A percentile compares a stretch with the other conserved stretches of the same genome.
Conservation (phyloP, 2,329 filamentous ascomycete species). For the Fusarium sp. region DNA sequence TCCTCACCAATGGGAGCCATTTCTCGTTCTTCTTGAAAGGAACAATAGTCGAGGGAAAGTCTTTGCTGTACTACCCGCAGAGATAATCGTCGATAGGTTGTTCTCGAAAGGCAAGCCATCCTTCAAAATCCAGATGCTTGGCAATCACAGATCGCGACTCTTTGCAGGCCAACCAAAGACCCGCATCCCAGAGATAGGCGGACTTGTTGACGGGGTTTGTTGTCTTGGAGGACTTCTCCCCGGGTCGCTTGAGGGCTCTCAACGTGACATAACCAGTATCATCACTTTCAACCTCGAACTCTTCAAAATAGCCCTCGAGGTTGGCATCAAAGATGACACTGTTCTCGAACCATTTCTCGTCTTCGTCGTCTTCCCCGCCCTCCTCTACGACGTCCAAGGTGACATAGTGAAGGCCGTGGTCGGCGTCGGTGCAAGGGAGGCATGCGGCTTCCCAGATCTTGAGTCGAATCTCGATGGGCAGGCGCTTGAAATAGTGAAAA, state of each 20-base stretch:
- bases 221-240: no score
- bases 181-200: constrained; percentile 10
- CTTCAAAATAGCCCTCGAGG: background rate
- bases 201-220: background rate
- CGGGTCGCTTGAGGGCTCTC: background rate
- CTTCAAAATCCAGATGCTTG: fast-evolving
- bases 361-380: background rate
- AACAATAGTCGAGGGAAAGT: background rate
- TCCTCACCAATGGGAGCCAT: background rate
- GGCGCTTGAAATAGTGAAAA: background rate
- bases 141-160: background rate
- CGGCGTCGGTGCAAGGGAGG: background rate
- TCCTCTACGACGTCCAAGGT: background rate
- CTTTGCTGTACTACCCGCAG: background rate
- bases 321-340: background rate
- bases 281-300: background rate
- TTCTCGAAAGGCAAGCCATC: background rate
- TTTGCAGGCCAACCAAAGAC: constrained; percentile 8
- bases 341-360: background rate
- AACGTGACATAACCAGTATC: background rate
- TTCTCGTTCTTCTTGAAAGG: fast-evolving
- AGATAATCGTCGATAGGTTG: background rate
- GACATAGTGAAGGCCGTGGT: background rate
- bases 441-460: constrained; percentile 3
- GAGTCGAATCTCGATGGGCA: background rate